These are phyloP conservation scores for Fagopyrum homotropicum DNA, from an alignment of 148 eudicot genomes.

Conservation along the genomic window DNA sequence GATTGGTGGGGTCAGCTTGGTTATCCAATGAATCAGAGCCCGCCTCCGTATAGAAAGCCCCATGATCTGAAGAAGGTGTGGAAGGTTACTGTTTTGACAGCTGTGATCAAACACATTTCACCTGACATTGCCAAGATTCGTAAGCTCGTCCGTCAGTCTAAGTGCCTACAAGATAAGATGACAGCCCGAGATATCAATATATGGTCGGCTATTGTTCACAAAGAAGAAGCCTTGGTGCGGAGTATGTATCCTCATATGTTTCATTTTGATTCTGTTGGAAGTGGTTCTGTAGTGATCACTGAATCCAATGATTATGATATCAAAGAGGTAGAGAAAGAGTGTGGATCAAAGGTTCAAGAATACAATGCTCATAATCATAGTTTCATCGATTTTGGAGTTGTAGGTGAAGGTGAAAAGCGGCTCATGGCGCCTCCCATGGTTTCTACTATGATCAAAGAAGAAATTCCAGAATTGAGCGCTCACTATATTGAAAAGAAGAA, in stretches of 20 bases:
- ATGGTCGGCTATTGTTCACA: conserved; percentile 10
- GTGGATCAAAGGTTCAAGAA: background rate
- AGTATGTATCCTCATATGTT: background rate
- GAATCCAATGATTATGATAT: conserved; percentile 2
- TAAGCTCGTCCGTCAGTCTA: conserved; percentile 12
- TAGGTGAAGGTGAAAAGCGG: background rate
- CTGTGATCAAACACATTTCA: conserved; percentile 11
- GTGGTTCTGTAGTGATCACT: background rate
- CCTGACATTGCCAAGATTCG: conserved; percentile 8
- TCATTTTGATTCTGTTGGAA: background rate
- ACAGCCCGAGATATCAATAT: conserved; percentile 5
- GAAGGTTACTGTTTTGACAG: conserved; percentile 10
- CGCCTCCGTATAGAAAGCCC: conserved; percentile 15
- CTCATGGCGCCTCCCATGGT: background rate
- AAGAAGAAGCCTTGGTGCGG: conserved; percentile 1
- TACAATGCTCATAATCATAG: background rate
- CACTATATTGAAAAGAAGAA: background rate
- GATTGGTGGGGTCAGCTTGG: conserved; percentile 11
- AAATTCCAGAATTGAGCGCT: background rate
- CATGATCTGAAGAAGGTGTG: conserved; percentile 11
- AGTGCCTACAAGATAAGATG: conserved; percentile 16
- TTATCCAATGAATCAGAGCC: background rate
- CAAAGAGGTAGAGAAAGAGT: background rate
- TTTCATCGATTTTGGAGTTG: background rate
- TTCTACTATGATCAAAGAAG: background rate